Conservation (phyloP, 163 green algal genomes). For the Scenedesmus sp. region DNA sequence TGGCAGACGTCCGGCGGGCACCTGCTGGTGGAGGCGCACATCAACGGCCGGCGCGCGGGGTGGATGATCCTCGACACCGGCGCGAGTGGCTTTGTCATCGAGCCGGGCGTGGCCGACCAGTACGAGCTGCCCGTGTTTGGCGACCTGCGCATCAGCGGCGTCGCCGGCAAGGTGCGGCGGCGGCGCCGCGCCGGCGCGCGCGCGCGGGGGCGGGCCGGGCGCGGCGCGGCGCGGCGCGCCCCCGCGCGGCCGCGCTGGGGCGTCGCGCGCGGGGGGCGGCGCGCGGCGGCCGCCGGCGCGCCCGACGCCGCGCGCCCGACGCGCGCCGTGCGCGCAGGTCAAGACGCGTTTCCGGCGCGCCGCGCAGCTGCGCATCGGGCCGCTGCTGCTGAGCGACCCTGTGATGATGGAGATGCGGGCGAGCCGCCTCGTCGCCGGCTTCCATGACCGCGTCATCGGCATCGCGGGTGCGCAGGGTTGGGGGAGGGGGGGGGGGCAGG, state of each 20-base stretch:
- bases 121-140: slow-evolving; percentile 70
- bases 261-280: no score
- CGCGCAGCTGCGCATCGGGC: slow-evolving; percentile 35
- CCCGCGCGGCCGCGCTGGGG: no score
- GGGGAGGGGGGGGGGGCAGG: no score
- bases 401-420: slow-evolving; percentile 38
- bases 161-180: slow-evolving; percentile 73
- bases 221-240: no score
- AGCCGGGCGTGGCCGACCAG: slow-evolving; percentile 52
- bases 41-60: slow-evolving; percentile 60
- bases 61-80: slow-evolving; percentile 77
- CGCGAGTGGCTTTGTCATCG: slow-evolving; percentile 71
- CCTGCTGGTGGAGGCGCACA: slow-evolving; percentile 60
- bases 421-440: slow-evolving; percentile 11
- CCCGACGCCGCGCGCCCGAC: no score
- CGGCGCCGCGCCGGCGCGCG: no score
- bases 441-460: slow-evolving; percentile 37
- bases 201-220: no score
- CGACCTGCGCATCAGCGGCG: slow-evolving; percentile 72
- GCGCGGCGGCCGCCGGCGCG: no score
- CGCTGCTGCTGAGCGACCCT: slow-evolving; percentile 24
- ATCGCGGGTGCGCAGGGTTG: slow-evolving; percentile 28
- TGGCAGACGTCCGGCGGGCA: slow-evolving; percentile 61
- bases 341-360: slow-evolving; percentile 60
- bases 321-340: no score